Percentiles rank a stretch among this genome's conserved stretches.
Conservation (phyloP, 345 rosid genomes). For the Pugionium dolabratum region DNA sequence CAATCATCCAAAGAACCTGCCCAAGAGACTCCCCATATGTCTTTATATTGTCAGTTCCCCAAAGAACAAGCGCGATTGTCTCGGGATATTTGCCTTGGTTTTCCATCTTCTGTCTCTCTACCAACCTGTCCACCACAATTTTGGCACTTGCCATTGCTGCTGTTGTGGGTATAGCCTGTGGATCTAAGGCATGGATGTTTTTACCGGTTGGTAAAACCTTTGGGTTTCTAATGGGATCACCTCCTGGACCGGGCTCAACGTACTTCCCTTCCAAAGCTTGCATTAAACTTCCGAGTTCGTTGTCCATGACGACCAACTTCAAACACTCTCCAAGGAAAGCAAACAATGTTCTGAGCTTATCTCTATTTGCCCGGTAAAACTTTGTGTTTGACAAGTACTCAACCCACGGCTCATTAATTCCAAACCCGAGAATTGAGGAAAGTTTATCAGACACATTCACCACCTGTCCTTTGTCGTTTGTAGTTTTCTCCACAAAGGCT, state of each 20-base stretch:
- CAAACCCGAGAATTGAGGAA: constrained; percentile 81
- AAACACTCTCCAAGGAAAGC: constrained; percentile 84
- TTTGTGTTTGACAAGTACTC: constrained; percentile 81
- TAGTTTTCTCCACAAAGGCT: constrained; percentile 74
- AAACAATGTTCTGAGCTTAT: constrained; percentile 73
- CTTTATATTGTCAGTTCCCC: constrained; percentile 99
- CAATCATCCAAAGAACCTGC: constrained; percentile 99
- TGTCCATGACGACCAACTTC: constrained; percentile 89
- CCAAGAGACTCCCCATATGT: constrained; percentile 97
- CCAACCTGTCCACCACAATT: constrained; percentile 80
- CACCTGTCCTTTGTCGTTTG: constrained; percentile 87
- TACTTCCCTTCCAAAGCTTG: constrained; percentile 95
- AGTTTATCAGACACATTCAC: constrained; percentile 80
- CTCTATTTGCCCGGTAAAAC: constrained; percentile 88
- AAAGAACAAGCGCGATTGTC: constrained; percentile 90
- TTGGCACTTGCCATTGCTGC: constrained; percentile 99
- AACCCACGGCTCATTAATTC: constrained; percentile 96
- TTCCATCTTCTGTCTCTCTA: constrained; percentile 86
- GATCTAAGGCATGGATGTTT: constrained; percentile 97
- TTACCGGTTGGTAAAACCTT: constrained; percentile 97
- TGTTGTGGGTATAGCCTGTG: constrained; percentile 93
- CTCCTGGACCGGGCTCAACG: constrained; percentile 98
- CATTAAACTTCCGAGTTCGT: constrained; percentile 86
- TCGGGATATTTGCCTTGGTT: constrained; percentile 93
- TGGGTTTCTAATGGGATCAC: constrained; percentile 97